These are phyloP conservation scores for Mycena belliarum DNA, from an alignment of 768 basidiomycete genomes.

Conservation along the genomic window DNA sequence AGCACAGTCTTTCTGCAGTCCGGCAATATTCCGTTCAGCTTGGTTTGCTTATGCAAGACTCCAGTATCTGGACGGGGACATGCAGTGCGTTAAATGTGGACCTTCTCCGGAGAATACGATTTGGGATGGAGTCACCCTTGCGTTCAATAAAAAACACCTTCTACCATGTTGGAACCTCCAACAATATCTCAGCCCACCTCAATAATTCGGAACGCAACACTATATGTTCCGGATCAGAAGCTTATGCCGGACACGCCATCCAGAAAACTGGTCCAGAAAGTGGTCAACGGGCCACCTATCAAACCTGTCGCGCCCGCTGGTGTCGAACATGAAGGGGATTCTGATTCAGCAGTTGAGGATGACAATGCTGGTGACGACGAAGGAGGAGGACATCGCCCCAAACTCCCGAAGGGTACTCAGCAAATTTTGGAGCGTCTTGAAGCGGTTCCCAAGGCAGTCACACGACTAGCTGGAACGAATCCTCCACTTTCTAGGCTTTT, in stretches of 20 bases:
- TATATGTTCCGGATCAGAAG: constrained; percentile 12
- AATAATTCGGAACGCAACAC: neutral
- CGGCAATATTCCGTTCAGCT: constrained; percentile 2
- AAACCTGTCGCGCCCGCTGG: too few species aligned
- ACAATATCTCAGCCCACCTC: constrained; percentile 22
- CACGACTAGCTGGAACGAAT: neutral
- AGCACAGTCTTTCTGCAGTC: neutral
- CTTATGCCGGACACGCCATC: neutral
- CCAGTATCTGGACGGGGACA: constrained; percentile 9
- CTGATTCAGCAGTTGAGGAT: too few species aligned
- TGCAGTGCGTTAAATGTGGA: constrained; percentile 12
- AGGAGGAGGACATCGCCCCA: neutral
- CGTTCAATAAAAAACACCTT: constrained; percentile 21
- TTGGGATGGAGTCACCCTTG: constrained; percentile 24
- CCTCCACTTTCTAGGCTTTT: neutral
- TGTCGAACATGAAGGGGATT: too few species aligned
- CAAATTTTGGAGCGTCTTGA: neutral
- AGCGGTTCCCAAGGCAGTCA: neutral
- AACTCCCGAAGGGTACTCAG: neutral
- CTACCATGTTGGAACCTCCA: constrained; percentile 26
- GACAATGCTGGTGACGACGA: neutral
- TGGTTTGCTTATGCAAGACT: constrained; percentile 21
- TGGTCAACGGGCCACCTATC: neutral
- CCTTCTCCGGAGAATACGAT: constrained; percentile 14
- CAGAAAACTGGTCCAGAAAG: neutral